Evolutionary conservation across 352 stramenopile genomes (phyloP).

Genomic region (Globisporangium uncinulatum): DNA sequence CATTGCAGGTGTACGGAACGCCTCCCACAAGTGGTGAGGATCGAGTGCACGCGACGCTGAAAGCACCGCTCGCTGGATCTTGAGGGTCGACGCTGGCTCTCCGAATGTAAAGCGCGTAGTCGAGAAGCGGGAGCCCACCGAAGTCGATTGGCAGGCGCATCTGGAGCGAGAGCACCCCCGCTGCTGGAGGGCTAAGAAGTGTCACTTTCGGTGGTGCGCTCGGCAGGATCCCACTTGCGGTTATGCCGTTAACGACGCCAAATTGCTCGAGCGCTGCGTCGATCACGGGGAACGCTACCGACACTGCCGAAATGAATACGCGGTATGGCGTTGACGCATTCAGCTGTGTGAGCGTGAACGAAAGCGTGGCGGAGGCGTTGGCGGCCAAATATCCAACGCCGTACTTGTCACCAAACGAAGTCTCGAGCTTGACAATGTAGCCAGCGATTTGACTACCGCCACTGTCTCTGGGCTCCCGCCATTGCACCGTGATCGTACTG

Average conservation of each 20-base stretch:
- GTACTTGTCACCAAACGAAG: background rate
- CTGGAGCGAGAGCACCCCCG: constrained; percentile 32
- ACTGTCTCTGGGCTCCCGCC: constrained; percentile 27
- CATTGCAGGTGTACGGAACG: constrained; percentile 20
- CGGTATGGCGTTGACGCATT: constrained; percentile 30
- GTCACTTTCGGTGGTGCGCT: constrained; percentile 11
- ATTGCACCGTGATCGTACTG: constrained; percentile 24
- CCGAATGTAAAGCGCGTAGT: constrained; percentile 35
- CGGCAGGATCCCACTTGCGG: constrained; percentile 17
- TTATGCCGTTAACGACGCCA: constrained; percentile 16
- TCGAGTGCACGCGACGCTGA: constrained; percentile 5
- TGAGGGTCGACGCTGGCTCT: background rate
- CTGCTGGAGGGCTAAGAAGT: constrained; percentile 17
- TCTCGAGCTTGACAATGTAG: constrained; percentile 7
- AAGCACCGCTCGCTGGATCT: background rate
- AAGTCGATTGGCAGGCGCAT: constrained; percentile 23
- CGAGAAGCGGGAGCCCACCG: constrained; percentile 25
- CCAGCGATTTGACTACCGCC: constrained; percentile 29
- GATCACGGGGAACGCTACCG: constrained; percentile 16
- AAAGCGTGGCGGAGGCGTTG: background rate
- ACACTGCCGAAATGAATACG: constrained; percentile 22
- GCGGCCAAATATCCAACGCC: background rate
- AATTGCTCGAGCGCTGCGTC: background rate
- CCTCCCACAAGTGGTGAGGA: background rate
- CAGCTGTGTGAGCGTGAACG: constrained; percentile 19